phyloP scores from a whole-genome alignment of 2,329 filamentous ascomycete genomes.

The Drechslerella coelobrocha region DNA sequence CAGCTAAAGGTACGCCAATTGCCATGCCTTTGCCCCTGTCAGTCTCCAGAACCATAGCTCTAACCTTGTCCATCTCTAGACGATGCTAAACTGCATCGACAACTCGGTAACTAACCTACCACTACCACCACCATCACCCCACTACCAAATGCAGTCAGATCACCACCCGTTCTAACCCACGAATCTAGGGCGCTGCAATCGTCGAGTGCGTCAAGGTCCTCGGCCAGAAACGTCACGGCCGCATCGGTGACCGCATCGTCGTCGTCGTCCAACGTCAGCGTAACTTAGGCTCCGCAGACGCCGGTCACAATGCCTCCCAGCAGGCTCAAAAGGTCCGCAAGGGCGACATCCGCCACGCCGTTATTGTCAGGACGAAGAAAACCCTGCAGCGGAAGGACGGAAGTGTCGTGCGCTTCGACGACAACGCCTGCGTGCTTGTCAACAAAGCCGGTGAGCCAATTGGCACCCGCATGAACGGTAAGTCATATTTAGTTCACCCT shows the following conservation, averaged over 20 bases:
- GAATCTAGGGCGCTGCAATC: conserved; percentile 73
- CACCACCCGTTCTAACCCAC: conserved; percentile 15
- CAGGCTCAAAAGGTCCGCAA: conserved; percentile 91
- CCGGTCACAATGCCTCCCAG: conserved; percentile 67
- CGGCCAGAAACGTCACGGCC: conserved; percentile 85
- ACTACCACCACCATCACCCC: conserved; percentile 7
- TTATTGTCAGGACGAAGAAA: conserved; percentile 90
- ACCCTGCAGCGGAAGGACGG: conserved; percentile 86
- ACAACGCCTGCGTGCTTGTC: conserved; percentile 96
- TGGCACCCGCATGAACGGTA: conserved; percentile 84
- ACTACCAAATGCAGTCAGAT: conserved; percentile 1
- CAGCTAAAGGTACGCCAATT: conserved; percentile 75
- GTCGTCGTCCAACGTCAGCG: conserved; percentile 97
- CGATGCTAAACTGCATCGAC: conserved; percentile 99
- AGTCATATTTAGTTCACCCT: conserved; percentile 8
- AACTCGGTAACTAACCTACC: conserved; percentile 71
- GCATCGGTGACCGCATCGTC: conserved; percentile 96
- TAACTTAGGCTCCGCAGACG: conserved; percentile 67
- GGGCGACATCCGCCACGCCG: conserved; percentile 94
- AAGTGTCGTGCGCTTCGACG: conserved; percentile 89
- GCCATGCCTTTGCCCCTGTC: not conserved
- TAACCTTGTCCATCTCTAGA: conserved; percentile 63
- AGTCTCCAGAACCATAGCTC: conserved; percentile 10
- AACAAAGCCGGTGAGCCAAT: conserved; percentile 97
- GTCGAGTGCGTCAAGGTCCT: conserved; percentile 96